Conservation (phyloP, 306 rosid genomes). For the Acacia acuminata region DNA sequence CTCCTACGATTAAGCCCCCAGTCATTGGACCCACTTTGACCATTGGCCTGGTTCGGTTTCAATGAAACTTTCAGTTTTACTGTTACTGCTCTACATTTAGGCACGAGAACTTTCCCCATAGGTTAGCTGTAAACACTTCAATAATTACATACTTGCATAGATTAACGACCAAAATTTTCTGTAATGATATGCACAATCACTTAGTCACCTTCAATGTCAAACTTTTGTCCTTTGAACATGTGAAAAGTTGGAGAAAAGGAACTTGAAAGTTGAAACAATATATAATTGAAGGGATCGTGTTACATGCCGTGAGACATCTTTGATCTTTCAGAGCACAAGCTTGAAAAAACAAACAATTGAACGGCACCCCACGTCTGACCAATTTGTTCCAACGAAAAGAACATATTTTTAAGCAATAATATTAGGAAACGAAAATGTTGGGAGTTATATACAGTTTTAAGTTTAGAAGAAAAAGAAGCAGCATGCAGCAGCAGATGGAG, state of each 20-base stretch:
- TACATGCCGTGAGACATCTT: neutral
- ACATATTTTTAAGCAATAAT: neutral
- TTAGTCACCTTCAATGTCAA: neutral
- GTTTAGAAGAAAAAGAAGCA: neutral
- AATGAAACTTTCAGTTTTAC: neutral
- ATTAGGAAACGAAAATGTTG: neutral
- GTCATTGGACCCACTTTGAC: constrained; percentile 34
- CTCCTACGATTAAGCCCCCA: neutral
- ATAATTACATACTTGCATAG: neutral
- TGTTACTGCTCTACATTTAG: neutral
- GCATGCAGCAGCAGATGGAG: neutral
- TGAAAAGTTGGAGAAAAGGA: neutral
- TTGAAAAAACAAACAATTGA: neutral
- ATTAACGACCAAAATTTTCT: neutral
- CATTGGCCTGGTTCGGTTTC: constrained; percentile 19
- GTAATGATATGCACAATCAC: neutral
- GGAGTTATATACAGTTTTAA: neutral
- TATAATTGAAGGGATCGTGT: neutral
- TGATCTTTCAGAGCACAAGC: constrained; percentile 3
- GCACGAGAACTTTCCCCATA: neutral
- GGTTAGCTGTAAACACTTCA: neutral
- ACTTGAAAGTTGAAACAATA: neutral
- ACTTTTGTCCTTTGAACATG: neutral
- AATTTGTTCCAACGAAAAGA: neutral
- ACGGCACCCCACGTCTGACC: neutral